Evolutionary conservation across 371 early-diverging fungal genomes (phyloP), one percentile per base, ranked within the genome.

Genomic region (Rhizopus stolonifer): DNA sequence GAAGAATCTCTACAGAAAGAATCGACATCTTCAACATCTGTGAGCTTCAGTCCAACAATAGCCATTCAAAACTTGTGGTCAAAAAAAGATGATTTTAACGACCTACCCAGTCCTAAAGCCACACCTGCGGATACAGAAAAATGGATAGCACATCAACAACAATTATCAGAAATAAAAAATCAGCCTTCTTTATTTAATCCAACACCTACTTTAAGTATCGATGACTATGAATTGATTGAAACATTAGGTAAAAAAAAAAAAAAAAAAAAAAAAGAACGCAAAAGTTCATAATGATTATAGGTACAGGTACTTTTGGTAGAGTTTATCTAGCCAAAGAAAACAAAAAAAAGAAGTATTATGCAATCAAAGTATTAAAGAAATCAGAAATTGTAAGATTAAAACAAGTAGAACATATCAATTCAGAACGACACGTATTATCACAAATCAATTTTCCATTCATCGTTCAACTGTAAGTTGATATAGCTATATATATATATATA

Each of bases 381-480:
- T 71, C 83, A 21, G 93, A 94, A 56, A 89, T 97, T 13, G 95
- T 97, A 10, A 83, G 89, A 25, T 78, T 93, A 36, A 92, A 94
- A 70, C 98, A 97, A 67, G 94, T 95, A n/a, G 94, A 96, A 69
- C 98, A 99, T 69, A 92, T 96, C 70, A 92, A 92, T 65, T 93
- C 92, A 58, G 99, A 99, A 66, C 90, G 94, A 69, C 85, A 86
- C 48, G 95, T 98, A 42, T 78, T 99, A 29, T 84, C 87, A 39
- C 81, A 81, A 51, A 85, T 96, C 29, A 80, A 87, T 46, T 91
- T 90, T 64, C 94, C 96, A n/a, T 99, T 98, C 66, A 91, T 99
- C 57, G 97, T 98, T 38, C 89, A 90, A 67, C 75, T 95, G 87
- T 83, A 75, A 73, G 79, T 65, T 46, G 15, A 15, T n/a, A 23